Evolutionary conservation across 2,329 filamentous ascomycete genomes (phyloP), one percentile per base, ranked within the genome.

Genomic region (Fusarium pininemorale): DNA sequence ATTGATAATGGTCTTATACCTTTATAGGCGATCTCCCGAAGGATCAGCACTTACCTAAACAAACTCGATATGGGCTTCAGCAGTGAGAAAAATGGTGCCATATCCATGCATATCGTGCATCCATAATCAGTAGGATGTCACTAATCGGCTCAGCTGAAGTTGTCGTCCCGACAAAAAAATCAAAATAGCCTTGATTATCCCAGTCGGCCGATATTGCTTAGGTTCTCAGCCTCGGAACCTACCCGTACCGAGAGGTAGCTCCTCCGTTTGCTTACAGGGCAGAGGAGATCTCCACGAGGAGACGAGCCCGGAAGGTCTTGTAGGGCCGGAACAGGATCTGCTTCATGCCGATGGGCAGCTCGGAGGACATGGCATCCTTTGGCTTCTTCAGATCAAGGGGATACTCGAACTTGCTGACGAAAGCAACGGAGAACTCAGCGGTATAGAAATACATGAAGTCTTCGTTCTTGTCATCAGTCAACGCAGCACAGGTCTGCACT

Each of bases 351-450:
- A 78, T 67, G 8, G 42, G n/a, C 37, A 77, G 48, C 16, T 48
- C 59, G 10, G 45, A 50, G 1, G 42, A 53, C 18, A 74, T 53
- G 2, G 55, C 28, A 3, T 45, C 42, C 7, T 53, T n/a, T 16
- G 62, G 53, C 30, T 57, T 63, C 15, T 70, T 35, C 11, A 70
- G 51, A 8, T 42, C n/a, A 12, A 65, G 47, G 18, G 77, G 77
- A 30, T 66, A 78, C 45, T 75, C 72, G 22, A 78, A 78, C n/a
- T 78, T 78, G 37, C 62, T 63, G 5, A 79, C 61, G 24, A 77
- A 78, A 7, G 65, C 41, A 20, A 66, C 24, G 1, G 72, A 69
- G 24, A 78, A 67, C 20, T 26, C 32, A 22, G 75, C 75, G 5
- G 53, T 39, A 44, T 78, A 78, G 10, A 78, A 75, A n/a, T 58